A percentile compares a stretch with the other conserved stretches of the same genome.
These are phyloP conservation scores for Trichoderma citrinoviride DNA, from an alignment of 2,329 filamentous ascomycete genomes.

Conservation along the genomic window DNA sequence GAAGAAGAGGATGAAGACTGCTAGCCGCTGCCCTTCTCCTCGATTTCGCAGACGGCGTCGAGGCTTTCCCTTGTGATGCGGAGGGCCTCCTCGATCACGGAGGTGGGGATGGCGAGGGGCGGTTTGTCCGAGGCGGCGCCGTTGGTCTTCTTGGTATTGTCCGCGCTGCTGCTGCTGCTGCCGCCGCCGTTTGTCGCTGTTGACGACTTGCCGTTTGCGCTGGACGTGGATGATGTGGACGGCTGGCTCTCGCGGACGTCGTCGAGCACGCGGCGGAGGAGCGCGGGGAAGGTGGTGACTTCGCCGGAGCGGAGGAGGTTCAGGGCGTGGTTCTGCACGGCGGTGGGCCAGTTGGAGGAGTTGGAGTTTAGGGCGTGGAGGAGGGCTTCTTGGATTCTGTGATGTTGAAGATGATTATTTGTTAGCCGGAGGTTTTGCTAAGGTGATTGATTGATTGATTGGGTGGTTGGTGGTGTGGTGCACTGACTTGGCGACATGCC, in stretches of 20 bases:
- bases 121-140: conserved; percentile 28
- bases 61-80: conserved; percentile 57
- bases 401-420: background rate
- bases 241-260: conserved; percentile 55
- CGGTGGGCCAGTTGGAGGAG: conserved; percentile 60
- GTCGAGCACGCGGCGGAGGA: conserved; percentile 59
- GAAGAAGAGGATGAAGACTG: background rate
- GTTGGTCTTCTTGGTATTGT: conserved; percentile 28
- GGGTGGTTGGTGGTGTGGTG: background rate
- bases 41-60: conserved; percentile 47
- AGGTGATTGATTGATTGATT: too few relatives aligned
- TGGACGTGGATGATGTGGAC: conserved; percentile 27
- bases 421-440: background rate
- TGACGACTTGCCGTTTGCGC: conserved; percentile 34
- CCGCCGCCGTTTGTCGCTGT: conserved; percentile 34
- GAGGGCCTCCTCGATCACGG: conserved; percentile 62
- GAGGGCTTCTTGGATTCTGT: conserved; percentile 62
- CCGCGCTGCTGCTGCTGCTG: too few relatives aligned
- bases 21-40: conserved; percentile 30
- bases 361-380: conserved; percentile 61
- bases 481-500: conserved; percentile 57
- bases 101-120: conserved; percentile 55
- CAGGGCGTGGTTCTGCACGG: conserved; percentile 58
- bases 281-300: conserved; percentile 58
- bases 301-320: conserved; percentile 59